Base-by-base conservation (phyloP, 2,329 filamentous ascomycete genomes). In the Acrocalymma vagum region DNA sequence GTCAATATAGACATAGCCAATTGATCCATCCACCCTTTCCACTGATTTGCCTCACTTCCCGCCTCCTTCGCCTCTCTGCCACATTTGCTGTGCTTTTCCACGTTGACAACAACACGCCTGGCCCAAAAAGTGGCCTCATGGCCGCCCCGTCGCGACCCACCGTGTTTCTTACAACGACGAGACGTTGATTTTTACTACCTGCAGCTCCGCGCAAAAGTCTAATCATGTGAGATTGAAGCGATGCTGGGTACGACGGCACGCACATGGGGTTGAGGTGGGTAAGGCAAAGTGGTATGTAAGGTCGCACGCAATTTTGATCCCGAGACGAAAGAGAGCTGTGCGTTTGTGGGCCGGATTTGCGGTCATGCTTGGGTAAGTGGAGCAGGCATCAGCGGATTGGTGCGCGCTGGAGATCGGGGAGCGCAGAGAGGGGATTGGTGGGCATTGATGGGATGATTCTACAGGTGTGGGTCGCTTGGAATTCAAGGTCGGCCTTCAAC, bases 121-220 rank as follows among this genome's bases (percentile, higher is more conserved):
- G 49, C 51, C 51, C 26, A 22, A 27, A 53, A 50, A 42, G 42
- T 38, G 55, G 53, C 38, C 53, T 9, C 32, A 32, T 16, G 36
- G 39, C 34, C 43, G 17, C 32, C 16, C 21, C 29, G 17, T 38
- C 29, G 38, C 38, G 48, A 40, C 39, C 31, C 36, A 38, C n/a
- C 37, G 37, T 38, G 33, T 38, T 44, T 34, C 17, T 46, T 22
- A 30, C 29, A 32, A 61, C 56, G 58, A 37, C 39, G 32, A 54
- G 68, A 71, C 67, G 68, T 71, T 68, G 67, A 58, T 56, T 49
- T 69, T 71, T 64, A 63, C 67, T 70, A 63, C 41, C 57, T 63
- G 63, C 60, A 64, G 60, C 54, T 59, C 62, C 63, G 60, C 63
- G 52, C 61, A 53, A 48, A 55, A 49, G 51, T 46, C 46, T 48